Evolutionary conservation across 306 rosid species (phyloP).

Genomic region (Argentina anserina): DNA sequence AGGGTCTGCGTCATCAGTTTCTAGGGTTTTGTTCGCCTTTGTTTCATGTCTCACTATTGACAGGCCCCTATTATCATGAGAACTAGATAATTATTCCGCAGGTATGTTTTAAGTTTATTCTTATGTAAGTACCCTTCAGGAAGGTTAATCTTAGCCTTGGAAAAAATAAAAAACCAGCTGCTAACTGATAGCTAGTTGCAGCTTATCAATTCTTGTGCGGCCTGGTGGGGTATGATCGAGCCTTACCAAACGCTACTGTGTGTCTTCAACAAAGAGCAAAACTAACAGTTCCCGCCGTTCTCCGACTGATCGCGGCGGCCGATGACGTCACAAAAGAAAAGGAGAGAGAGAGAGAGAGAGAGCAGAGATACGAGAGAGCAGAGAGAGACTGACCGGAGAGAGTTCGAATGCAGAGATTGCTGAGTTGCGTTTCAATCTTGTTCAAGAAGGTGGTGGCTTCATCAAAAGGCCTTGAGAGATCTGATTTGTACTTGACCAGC

Average conservation of each 20-base stretch:
- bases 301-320: not conserved
- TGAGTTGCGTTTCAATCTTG: conserved; percentile 77
- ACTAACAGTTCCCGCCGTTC: not conserved
- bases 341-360: not conserved
- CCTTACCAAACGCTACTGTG: not conserved
- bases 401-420: conserved; percentile 61
- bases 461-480: conserved; percentile 81
- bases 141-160: not conserved
- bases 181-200: not conserved
- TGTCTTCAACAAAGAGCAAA: not conserved
- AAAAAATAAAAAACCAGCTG: not conserved
- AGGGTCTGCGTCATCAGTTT: not conserved
- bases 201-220: not conserved
- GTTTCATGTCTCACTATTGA: not conserved
- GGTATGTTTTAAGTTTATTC: not conserved
- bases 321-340: not conserved
- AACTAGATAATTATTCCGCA: not conserved
- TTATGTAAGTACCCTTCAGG: not conserved
- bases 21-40: conserved; percentile 2
- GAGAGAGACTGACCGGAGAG: conserved; percentile 57
- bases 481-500: conserved; percentile 78
- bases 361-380: too few relatives aligned
- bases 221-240: not conserved
- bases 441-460: conserved; percentile 87
- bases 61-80: not conserved